phyloP scores from a whole-genome alignment of 371 early-diverging fungal genomes.

The Mucor plumbeus region DNA sequence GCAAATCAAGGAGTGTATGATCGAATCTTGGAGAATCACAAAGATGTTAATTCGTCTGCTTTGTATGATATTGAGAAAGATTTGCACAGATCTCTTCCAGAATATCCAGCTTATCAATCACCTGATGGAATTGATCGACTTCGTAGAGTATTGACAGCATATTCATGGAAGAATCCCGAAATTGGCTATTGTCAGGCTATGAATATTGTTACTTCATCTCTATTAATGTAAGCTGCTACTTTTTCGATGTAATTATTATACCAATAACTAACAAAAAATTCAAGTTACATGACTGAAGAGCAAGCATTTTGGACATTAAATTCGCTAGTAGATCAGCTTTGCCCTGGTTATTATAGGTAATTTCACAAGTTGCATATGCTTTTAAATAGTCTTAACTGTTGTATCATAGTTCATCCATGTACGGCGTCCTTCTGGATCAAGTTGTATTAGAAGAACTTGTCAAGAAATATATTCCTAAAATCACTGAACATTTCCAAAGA shows the following conservation, averaged over 20 bases:
- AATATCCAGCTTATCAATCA: conserved; percentile 92
- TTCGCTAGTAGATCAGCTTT: conserved; percentile 85
- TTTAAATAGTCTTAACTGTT: not conserved
- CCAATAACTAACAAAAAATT: conserved; percentile 3
- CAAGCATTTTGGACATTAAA: conserved; percentile 95
- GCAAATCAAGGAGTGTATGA: conserved; percentile 84
- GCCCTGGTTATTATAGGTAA: conserved; percentile 92
- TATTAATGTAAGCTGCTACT: conserved; percentile 72
- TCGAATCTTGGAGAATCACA: conserved; percentile 70
- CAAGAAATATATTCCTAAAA: conserved; percentile 71
- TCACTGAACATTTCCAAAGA: conserved; percentile 79
- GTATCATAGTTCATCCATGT: conserved; percentile 87
- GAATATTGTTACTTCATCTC: conserved; percentile 95
- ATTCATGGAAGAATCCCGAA: conserved; percentile 86
- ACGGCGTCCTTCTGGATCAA: conserved; percentile 95
- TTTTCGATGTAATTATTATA: not conserved
- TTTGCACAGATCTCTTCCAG: conserved; percentile 91
- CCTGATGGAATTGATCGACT: conserved; percentile 90
- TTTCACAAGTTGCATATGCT: conserved; percentile 28
- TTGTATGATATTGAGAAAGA: conserved; percentile 98
- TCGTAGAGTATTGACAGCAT: conserved; percentile 88
- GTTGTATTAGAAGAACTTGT: conserved; percentile 91
- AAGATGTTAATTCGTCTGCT: conserved; percentile 67
- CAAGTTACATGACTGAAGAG: conserved; percentile 89
- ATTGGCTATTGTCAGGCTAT: conserved; percentile 99